These are phyloP conservation scores for Colletotrichum endophyticum DNA, from an alignment of 2,329 filamentous ascomycete genomes.

Conservation along the genomic window DNA sequence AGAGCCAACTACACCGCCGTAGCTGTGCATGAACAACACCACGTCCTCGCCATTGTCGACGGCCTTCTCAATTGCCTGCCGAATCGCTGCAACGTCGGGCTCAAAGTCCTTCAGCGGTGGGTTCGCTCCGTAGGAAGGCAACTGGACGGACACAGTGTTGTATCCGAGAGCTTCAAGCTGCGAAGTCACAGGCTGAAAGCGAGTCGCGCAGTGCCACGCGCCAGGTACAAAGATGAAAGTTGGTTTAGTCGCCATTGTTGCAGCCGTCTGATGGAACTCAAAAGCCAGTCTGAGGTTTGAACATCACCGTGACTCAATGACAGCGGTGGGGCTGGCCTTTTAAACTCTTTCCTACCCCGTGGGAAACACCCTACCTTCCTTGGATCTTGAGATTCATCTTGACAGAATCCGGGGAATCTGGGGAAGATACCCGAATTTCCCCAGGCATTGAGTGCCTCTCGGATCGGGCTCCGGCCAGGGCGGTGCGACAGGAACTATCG, in stretches of 20 bases:
- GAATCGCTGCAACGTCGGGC: conserved; percentile 32
- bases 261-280: neutral
- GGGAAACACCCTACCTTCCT: neutral
- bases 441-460: neutral
- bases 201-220: conserved; percentile 44
- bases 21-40: conserved; percentile 42
- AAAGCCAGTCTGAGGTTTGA: neutral
- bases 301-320: neutral
- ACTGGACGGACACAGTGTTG: neutral
- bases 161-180: neutral
- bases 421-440: neutral
- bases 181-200: neutral
- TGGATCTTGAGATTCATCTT: neutral
- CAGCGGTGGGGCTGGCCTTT: neutral
- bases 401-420: neutral
- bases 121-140: neutral
- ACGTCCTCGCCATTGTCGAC: conserved; percentile 40
- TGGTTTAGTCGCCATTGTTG: conserved; percentile 9
- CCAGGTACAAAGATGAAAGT: conserved; percentile 51
- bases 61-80: conserved; percentile 30
- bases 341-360: neutral
- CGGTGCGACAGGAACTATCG: neutral
- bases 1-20: conserved; percentile 37
- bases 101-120: neutral
- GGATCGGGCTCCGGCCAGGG: neutral